Evolutionary conservation across 371 early-diverging fungal genomes (phyloP), one percentile per base, ranked within the genome.

Genomic region (Mortierella sp.): DNA sequence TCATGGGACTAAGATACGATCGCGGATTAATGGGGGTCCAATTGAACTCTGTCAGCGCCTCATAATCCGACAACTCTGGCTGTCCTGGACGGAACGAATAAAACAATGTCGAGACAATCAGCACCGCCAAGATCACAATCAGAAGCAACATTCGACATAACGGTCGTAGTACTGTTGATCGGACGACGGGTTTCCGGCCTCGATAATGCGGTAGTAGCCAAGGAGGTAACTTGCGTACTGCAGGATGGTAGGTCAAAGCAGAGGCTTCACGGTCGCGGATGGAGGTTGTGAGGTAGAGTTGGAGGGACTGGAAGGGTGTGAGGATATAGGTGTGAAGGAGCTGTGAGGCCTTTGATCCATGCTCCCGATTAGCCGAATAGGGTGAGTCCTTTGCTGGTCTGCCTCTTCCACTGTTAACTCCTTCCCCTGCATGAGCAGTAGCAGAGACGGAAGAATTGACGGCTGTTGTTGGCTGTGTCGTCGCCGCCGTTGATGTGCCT

Each of bases 1-100:
- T 92, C 77, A 90, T 90, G 0, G 95, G 95, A 38, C 75, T 78
- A 7, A 95, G 83, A 71, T 93, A 93, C 8, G 89, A 88, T 24
- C 88, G 65, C 16, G 95, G 95, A 65, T 93, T 87, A 29, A 89
- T 82, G 0, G 83, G 83, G 18, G 84, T 87, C 94, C 95, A 95
- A 80, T 91, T 84, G 80, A 95, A 94, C 21, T 76, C 75, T 29
- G 46, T 60, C 10, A 83, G 10, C 0, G 56, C 76, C 0, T 14
- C 38, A 75, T 83, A 82, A 46, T 86, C 78, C 43, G 55, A 2
- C 5, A 73, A 21, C 16, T 76, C 76, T 0, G 82, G 77, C 32
- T 49, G 68, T 0, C 71, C 43, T 0, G 11, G 2, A 8, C 81
- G 58, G 21, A 78, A 77, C 11, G 85, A 85, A 46, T 81, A 85